Evolutionary conservation across 192 early-diverging fungal species (phyloP), one percentile per base, ranked within the genome.

Genomic region (Gamsiella multidivaricata): DNA sequence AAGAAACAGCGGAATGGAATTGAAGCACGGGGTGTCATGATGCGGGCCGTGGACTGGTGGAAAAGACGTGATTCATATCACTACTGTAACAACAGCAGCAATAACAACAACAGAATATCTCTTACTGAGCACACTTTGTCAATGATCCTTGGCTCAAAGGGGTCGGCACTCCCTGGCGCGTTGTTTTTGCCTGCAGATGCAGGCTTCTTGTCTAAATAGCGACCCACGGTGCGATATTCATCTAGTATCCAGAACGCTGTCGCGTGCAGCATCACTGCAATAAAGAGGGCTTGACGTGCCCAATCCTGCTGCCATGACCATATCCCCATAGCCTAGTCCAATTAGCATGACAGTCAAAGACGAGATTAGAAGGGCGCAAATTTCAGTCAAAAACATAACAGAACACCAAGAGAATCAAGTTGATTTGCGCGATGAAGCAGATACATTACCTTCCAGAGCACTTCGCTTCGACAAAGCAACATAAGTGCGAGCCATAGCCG

Each of bases 121-220:
- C 65, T 68, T 67, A 76, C 72, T 18, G 72, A 76, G 36, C 56
- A 55, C 10, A 57, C 10, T 28, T 55, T 47, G 53, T 76, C 72
- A 15, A 58, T 17, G 3, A n/a, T 11, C 0, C 52, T 76, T 2
- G 65, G 72, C 10, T 66, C 64, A 56, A 67, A 76, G 18, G 72
- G 72, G 45, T 76, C 72, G 0, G 32, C 34, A 3, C 52, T 6
- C 8, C 42, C 33, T 1, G 54, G 20, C 10, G 57, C 5, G 3
- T 42, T 45, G 26, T 54, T 62, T 43, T 56, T 76, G 31, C 56
- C 61, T 11, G 25, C 9, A 6, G 51, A 43, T 29, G 31, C 2
- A 15, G 46, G 11, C 26, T 61, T 66, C 23, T 31, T 45, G 15
- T 49, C 45, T n/a, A 45, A 51, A 11, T 56, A 39, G 9, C 59